These are phyloP conservation scores for Pleurozium schreberi DNA, from an alignment of 225 moss, liverwort and hornwort species.

Conservation along the genomic window DNA sequence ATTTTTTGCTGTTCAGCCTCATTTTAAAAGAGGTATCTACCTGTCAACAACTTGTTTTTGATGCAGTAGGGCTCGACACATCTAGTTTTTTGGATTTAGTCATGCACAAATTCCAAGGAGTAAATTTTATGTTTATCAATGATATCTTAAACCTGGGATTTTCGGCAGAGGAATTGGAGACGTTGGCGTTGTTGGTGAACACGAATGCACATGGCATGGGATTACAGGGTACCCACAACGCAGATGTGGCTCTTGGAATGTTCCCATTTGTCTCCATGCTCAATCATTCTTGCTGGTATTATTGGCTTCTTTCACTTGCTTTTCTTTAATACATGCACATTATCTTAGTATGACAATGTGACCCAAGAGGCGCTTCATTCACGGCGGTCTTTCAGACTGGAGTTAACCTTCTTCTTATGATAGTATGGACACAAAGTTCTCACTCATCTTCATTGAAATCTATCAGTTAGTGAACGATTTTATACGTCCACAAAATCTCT, in stretches of 20 bases:
- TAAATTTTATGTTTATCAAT: neutral
- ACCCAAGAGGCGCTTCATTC: neutral
- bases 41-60: neutral
- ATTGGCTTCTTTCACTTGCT: neutral
- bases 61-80: neutral
- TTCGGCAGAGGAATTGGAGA: slow-evolving; percentile 57
- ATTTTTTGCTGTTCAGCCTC: neutral
- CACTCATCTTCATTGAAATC: neutral
- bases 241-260: slow-evolving; percentile 73
- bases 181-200: slow-evolving; percentile 61
- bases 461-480: neutral
- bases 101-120: neutral
- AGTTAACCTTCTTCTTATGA: neutral
- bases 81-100: neutral
- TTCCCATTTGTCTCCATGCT: slow-evolving; percentile 84
- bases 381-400: neutral
- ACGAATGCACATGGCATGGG: slow-evolving; percentile 90
- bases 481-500: neutral
- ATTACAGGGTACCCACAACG: slow-evolving; percentile 54
- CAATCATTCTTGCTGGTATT: slow-evolving; percentile 77
- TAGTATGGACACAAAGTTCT: neutral
- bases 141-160: neutral
- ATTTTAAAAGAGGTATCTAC: neutral
- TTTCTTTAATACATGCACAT: neutral
- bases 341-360: neutral